Percentiles rank a stretch among this genome's conserved stretches.
Conservation (phyloP, 1,139 yeast genomes). For the Geotrichum bryndzae region DNA sequence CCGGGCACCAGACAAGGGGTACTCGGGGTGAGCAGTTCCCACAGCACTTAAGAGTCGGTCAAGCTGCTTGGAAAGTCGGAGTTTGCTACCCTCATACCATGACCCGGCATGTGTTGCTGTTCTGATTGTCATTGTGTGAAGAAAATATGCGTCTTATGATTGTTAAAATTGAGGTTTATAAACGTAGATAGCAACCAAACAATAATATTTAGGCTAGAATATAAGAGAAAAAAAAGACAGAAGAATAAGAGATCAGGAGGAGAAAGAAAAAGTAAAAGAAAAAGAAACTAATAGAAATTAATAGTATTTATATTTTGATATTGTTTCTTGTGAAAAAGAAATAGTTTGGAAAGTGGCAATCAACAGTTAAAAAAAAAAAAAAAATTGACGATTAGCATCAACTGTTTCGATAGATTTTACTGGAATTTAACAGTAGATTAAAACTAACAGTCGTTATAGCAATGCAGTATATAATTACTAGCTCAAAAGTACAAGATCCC, state of each 20-base stretch:
- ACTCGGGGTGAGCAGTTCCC: conserved; percentile 21
- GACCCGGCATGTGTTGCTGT: conserved; percentile 83
- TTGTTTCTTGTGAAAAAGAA: neutral
- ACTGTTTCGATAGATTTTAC: neutral
- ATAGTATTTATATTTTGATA: neutral
- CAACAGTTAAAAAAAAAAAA: neutral
- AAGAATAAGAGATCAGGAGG: neutral
- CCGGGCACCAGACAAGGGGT: conserved; percentile 52
- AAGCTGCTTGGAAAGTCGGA: conserved; percentile 46
- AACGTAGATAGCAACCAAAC: neutral
- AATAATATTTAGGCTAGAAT: neutral
- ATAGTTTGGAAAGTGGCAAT: neutral
- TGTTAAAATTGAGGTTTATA: neutral
- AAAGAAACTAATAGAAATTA: neutral
- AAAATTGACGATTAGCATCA: neutral
- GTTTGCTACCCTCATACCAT: conserved; percentile 62
- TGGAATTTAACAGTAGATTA: too few species aligned
- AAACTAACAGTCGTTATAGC: too few species aligned
- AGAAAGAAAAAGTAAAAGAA: neutral
- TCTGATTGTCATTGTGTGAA: conserved; percentile 38
- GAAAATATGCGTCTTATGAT: neutral
- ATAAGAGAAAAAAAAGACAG: neutral
- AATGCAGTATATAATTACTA: too few species aligned
- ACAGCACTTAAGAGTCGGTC: conserved; percentile 39
- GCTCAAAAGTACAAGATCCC: neutral